phyloP scores from a whole-genome alignment of 2,329 filamentous ascomycete genomes.

The Fusarium albidum region DNA sequence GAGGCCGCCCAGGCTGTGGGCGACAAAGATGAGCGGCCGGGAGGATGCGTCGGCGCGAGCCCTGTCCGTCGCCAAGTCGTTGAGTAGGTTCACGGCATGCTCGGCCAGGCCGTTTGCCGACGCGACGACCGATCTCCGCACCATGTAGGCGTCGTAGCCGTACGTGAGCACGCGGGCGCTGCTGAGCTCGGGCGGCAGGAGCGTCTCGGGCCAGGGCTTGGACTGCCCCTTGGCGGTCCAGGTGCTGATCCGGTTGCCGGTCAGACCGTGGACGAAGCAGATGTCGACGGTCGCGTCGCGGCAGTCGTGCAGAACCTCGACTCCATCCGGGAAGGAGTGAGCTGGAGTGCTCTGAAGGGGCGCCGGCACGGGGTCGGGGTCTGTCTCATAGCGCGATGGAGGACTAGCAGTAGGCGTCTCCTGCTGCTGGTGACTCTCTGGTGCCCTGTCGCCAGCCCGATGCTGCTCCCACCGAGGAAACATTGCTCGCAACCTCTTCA shows the following conservation, averaged over 20 bases:
- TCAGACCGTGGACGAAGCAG: constrained; percentile 52
- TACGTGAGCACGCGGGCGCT: constrained; percentile 48
- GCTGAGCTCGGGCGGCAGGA: constrained; percentile 43
- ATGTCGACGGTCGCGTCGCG: constrained; percentile 27
- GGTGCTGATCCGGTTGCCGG: constrained; percentile 47
- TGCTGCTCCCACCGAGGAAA: too few species aligned
- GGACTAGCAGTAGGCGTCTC: too few species aligned
- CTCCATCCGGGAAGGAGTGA: constrained; percentile 12
- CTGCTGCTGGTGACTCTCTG: too few species aligned
- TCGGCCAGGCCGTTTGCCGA: constrained; percentile 37
- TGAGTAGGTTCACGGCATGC: constrained; percentile 43
- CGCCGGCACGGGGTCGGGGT: too few species aligned
- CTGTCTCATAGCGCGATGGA: too few species aligned
- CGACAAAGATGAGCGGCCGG: constrained; percentile 45
- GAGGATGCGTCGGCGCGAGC: constrained; percentile 19
- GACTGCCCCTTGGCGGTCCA: constrained; percentile 45
- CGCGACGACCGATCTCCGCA: constrained; percentile 20
- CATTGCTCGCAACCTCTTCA: too few species aligned
- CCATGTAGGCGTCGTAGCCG: constrained; percentile 48
- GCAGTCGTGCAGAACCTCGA: constrained; percentile 16
- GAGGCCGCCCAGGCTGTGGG: constrained; percentile 51
- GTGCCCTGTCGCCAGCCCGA: too few species aligned
- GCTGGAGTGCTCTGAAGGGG: too few species aligned
- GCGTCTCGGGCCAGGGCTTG: constrained; percentile 44
- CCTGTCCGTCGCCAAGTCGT: constrained; percentile 38